These are phyloP conservation scores for Termitomyces sp. DNA, from an alignment of 768 basidiomycete species.

Conservation along the genomic window DNA sequence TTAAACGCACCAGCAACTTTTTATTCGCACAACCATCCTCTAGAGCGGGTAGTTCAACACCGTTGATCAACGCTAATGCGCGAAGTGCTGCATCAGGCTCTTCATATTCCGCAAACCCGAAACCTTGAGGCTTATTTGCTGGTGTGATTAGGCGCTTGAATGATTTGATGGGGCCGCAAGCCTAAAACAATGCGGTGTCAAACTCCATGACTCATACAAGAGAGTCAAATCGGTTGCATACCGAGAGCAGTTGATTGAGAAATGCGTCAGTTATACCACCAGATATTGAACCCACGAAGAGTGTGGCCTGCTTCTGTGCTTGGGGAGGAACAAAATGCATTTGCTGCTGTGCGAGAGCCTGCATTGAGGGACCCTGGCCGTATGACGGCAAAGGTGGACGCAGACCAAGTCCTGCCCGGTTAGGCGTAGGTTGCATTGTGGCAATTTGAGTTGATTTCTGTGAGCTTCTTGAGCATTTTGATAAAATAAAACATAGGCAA, in stretches of 20 bases:
- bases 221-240: slow-evolving; percentile 29
- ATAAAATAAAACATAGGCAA: neutral
- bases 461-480: neutral
- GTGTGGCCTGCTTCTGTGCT: slow-evolving; percentile 61
- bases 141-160: slow-evolving; percentile 93
- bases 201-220: neutral
- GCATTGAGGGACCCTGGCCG: slow-evolving; percentile 90
- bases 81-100: slow-evolving; percentile 89
- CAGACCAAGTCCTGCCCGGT: slow-evolving; percentile 83
- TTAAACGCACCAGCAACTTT: slow-evolving; percentile 56
- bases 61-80: slow-evolving; percentile 45
- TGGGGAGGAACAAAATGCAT: slow-evolving; percentile 65
- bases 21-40: slow-evolving; percentile 49
- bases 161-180: slow-evolving; percentile 84
- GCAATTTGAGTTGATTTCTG: slow-evolving; percentile 2
- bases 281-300: slow-evolving; percentile 95
- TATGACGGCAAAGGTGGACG: slow-evolving; percentile 83
- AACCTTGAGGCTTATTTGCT: slow-evolving; percentile 90
- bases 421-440: slow-evolving; percentile 62
- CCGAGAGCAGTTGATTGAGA: slow-evolving; percentile 71
- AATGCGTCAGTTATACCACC: slow-evolving; percentile 85
- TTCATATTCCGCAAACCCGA: slow-evolving; percentile 95
- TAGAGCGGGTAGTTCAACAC: slow-evolving; percentile 46
- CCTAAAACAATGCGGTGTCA: slow-evolving; percentile 35
- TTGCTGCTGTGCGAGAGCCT: slow-evolving; percentile 82